Percentiles rank a stretch among this genome's conserved stretches.
Conservation (phyloP, 2,329 filamentous ascomycete species). For the Fusarium temperatum region DNA sequence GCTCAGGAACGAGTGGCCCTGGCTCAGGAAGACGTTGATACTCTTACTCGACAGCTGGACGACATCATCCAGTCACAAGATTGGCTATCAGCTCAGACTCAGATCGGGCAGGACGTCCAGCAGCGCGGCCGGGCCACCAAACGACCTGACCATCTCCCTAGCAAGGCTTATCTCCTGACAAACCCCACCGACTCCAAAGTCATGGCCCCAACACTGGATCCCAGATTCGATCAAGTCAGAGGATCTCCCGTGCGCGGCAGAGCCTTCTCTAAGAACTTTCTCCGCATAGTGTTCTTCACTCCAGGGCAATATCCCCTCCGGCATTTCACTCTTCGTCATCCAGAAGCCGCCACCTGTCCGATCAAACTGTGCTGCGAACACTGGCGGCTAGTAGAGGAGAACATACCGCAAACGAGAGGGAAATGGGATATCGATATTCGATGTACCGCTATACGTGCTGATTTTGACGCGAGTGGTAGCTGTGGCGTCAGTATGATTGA, state of each 20-base stretch:
- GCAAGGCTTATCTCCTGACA: background rate
- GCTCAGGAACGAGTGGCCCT: too few species aligned
- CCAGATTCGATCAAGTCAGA: background rate
- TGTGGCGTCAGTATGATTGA: background rate
- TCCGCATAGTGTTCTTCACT: background rate
- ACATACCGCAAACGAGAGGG: fast-evolving
- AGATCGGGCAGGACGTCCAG: too few species aligned
- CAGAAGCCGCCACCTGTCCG: background rate
- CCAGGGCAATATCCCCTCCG: fast-evolving
- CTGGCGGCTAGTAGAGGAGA: background rate
- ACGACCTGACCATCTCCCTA: too few species aligned
- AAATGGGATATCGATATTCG: background rate
- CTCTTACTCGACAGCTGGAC: too few species aligned
- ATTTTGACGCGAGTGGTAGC: too few species aligned
- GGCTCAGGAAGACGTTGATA: too few species aligned
- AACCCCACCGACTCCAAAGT: background rate
- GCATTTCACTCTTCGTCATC: background rate
- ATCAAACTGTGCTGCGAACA: background rate
- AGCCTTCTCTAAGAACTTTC: background rate
- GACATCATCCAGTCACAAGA: too few species aligned
- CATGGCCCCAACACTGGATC: fast-evolving
- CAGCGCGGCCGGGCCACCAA: too few species aligned
- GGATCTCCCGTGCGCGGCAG: fast-evolving
- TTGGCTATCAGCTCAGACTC: too few species aligned
- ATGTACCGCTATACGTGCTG: background rate